These are phyloP conservation scores for Rhizoctonia solani DNA, from an alignment of 1,284 basidiomycete species.

Conservation along the genomic window DNA sequence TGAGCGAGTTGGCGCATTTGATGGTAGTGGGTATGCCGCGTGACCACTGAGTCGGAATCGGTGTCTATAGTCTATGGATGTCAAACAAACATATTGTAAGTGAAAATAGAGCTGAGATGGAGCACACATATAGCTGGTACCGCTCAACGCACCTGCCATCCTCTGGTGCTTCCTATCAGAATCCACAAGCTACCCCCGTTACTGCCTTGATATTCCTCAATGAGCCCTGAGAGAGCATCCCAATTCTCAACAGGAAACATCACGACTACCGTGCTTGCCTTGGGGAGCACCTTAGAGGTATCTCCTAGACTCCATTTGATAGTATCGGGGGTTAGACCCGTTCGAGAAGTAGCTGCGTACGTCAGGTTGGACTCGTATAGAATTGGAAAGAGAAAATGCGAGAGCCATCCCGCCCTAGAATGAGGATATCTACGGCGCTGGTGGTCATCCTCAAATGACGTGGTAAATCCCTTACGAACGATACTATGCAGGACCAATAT, in stretches of 20 bases:
- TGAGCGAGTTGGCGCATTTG: conserved; percentile 42
- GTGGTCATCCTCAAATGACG: neutral
- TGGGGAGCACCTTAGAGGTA: conserved; percentile 43
- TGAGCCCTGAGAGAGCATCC: conserved; percentile 39
- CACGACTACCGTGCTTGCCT: conserved; percentile 46
- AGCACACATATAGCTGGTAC: conserved; percentile 10
- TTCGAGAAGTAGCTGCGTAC: conserved; percentile 41
- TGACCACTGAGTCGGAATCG: conserved; percentile 38
- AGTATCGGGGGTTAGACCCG: conserved; percentile 44
- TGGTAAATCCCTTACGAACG: too few species aligned
- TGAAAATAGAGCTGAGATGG: too few species aligned
- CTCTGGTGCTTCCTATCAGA: conserved; percentile 44
- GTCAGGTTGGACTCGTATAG: conserved; percentile 1
- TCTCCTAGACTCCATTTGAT: conserved; percentile 37
- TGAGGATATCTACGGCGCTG: conserved; percentile 44
- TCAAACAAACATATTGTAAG: neutral
- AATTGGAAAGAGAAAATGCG: conserved; percentile 46
- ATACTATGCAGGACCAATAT: too few species aligned
- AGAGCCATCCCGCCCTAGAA: conserved; percentile 51
- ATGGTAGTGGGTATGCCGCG: conserved; percentile 39
- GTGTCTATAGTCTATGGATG: conserved; percentile 37
- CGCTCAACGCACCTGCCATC: conserved; percentile 41
- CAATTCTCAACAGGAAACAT: conserved; percentile 45
- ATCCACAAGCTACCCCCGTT: conserved; percentile 40
- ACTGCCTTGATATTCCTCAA: conserved; percentile 39